A percentile compares a stretch with the other conserved stretches of the same genome.
Evolutionary conservation across 331 rosid genomes (phyloP).

Genomic region (Pyrus hybrid): DNA sequence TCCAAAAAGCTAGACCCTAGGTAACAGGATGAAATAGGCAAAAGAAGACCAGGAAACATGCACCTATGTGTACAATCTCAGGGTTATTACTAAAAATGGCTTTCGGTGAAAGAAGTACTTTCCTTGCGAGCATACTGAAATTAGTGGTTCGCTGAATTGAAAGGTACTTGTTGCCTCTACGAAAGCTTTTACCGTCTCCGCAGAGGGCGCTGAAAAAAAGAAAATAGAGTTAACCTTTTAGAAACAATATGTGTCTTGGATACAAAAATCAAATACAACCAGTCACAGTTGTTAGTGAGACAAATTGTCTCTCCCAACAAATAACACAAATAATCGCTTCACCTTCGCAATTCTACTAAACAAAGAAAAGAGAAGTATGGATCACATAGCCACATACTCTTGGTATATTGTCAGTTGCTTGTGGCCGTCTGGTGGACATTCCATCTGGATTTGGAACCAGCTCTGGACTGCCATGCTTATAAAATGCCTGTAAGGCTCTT

Average conservation of each 20-base stretch:
- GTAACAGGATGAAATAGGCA: not conserved
- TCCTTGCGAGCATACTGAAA: slow-evolving; percentile 4
- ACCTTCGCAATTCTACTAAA: not conserved
- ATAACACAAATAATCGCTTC: not conserved
- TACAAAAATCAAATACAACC: not conserved
- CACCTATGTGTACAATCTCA: not conserved
- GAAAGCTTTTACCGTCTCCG: slow-evolving; percentile 33
- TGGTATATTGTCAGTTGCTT: slow-evolving; percentile 46
- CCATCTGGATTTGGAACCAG: slow-evolving; percentile 73
- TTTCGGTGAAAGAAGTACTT: slow-evolving; percentile 11
- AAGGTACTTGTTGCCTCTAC: not conserved
- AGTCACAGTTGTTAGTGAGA: not conserved
- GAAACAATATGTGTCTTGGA: not conserved
- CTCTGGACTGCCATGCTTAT: slow-evolving; percentile 76
- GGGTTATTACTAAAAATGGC: not conserved
- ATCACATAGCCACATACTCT: slow-evolving; percentile 39
- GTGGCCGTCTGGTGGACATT: slow-evolving; percentile 49
- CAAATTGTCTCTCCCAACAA: not conserved
- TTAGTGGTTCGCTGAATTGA: slow-evolving; percentile 8
- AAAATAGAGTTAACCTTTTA: not conserved
- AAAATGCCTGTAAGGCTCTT: slow-evolving; percentile 81
- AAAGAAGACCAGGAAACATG: not conserved
- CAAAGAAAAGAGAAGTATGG: not conserved
- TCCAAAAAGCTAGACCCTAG: not conserved
- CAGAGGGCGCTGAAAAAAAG: slow-evolving; percentile 59